Base-by-base conservation (phyloP, 192 early-diverging fungal species). In the Coemansia sp. region DNA sequence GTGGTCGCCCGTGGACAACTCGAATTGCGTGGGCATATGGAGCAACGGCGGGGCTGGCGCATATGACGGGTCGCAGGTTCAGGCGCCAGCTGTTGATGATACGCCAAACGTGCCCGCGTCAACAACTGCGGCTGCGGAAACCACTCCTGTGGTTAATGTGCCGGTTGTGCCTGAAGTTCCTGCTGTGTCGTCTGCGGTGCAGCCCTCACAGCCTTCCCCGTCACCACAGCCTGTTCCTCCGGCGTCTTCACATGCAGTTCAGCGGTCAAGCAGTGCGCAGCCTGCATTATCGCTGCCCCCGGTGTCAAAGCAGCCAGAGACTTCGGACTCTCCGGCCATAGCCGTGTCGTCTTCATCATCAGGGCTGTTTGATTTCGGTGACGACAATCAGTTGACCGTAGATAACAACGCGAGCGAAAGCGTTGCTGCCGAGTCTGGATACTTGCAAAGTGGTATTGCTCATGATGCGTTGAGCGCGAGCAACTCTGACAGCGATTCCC, bases 1-100 rank as follows among this genome's bases (percentile, higher is more conserved):
- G 1, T 85, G 83, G 83, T 45, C 22, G 1, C 56, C 71, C 0
- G 82, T 67, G 12, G 67, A 64, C 29, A 64, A 60, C 60, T 68
- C 60, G 1, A 40, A 77, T 25, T 85, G 83, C 32, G 59, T 44
- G 0, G 83, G 77, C 4, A 80, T 83, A 8, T 79, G 76, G 76
- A 60, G 29, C 21, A 61, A 64, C 11, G 35, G 56, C 18, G 55
- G 48, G 0, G 22, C 32, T 1, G 49, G 42, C 5, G 7, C 52
- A 1, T 53, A 23, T 25, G 62, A 64, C 21, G 63, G 55, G 2
- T 60, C 56, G 5, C 56, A 55, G 47, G 54, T 56, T 2, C 62
- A 57, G 10, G 60, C 62, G 10, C 38, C 62, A 3, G 25, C 27
- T 6, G 14, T 56, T 16, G 25, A 30, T 19, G 28, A 51, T 23